Percentiles rank a stretch among this genome's conserved stretches.
Evolutionary conservation across 768 basidiomycete species (phyloP).

Genomic region (Hydnomerulius pinastri): DNA sequence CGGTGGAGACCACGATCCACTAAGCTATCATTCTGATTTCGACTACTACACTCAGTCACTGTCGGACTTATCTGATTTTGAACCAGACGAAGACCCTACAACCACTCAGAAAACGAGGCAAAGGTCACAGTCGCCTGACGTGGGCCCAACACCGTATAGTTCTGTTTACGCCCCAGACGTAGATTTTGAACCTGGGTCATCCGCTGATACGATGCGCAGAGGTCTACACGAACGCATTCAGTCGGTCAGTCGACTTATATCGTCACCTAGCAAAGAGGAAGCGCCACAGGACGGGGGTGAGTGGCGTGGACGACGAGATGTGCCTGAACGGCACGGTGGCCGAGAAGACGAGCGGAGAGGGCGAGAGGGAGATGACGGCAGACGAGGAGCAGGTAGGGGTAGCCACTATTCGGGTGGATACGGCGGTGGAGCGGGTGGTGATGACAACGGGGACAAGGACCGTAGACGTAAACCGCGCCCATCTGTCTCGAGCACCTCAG

Average conservation of each 20-base stretch:
- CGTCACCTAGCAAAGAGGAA: slow-evolving; percentile 2
- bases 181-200: slow-evolving; percentile 45
- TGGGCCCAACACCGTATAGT: slow-evolving; percentile 16
- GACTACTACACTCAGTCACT: slow-evolving; percentile 37
- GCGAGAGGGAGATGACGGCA: slow-evolving; percentile 4
- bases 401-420: slow-evolving; percentile 18
- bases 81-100: slow-evolving; percentile 19
- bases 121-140: slow-evolving; percentile 13
- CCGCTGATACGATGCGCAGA: slow-evolving; percentile 36
- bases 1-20: slow-evolving; percentile 29
- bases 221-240: slow-evolving; percentile 5
- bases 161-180: slow-evolving; percentile 26
- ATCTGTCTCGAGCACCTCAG: slow-evolving; percentile 35
- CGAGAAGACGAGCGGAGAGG: slow-evolving; percentile 12
- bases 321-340: slow-evolving; percentile 16
- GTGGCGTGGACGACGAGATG: slow-evolving; percentile 20
- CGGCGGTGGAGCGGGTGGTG: slow-evolving; percentile 41
- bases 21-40: slow-evolving; percentile 38
- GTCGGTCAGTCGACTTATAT: background rate
- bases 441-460: slow-evolving; percentile 38
- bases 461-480: slow-evolving; percentile 29
- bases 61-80: slow-evolving; percentile 33
- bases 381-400: slow-evolving; percentile 17
- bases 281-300: slow-evolving; percentile 17
- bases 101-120: background rate